Evolutionary conservation across 176 grass and related monocot genomes (phyloP).

Genomic region (Carex myosuroides): DNA sequence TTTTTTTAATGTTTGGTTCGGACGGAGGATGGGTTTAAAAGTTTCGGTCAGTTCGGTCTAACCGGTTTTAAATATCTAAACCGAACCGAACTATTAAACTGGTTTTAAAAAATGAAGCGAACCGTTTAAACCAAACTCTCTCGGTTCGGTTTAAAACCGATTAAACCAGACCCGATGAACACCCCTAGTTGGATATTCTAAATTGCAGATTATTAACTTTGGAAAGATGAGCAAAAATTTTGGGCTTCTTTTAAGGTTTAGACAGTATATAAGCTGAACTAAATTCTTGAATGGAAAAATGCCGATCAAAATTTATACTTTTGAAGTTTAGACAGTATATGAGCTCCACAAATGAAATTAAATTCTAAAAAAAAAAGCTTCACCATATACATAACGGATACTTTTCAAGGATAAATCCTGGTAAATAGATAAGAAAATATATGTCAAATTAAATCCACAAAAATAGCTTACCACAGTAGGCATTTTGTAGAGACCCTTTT

Average conservation of each 20-base stretch:
- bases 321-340: background rate
- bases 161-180: too few relatives aligned
- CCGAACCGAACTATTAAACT: too few relatives aligned
- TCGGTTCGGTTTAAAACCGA: too few relatives aligned
- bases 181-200: background rate
- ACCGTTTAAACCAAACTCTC: too few relatives aligned
- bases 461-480: constrained; percentile 68
- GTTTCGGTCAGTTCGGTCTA: too few relatives aligned
- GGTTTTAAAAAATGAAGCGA: too few relatives aligned
- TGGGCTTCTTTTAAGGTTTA: background rate
- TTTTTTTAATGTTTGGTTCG: too few relatives aligned
- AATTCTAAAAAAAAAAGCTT: background rate
- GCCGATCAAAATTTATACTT: background rate
- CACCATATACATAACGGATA: background rate
- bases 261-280: background rate
- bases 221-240: background rate
- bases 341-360: background rate
- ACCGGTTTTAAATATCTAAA: too few relatives aligned
- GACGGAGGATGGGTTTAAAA: too few relatives aligned
- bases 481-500: constrained; percentile 50
- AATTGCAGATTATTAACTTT: background rate
- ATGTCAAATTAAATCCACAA: background rate
- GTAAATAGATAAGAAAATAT: background rate
- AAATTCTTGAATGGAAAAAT: background rate
- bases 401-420: background rate